Base-by-base conservation (phyloP, 768 basidiomycete genomes). In the Suillus brevipes region DNA sequence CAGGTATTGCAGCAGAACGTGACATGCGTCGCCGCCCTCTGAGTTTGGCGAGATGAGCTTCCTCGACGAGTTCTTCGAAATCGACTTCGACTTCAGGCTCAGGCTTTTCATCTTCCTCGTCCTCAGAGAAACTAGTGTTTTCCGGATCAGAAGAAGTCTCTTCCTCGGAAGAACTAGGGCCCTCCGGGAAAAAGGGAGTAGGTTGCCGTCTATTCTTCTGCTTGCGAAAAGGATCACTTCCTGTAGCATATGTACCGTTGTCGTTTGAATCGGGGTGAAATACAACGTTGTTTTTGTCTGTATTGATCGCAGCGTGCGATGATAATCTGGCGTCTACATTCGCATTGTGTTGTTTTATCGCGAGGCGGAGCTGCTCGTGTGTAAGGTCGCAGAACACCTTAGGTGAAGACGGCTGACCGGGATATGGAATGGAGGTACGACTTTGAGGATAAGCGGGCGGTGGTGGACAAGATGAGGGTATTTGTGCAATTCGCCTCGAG, bases 191-290 rank as follows among this genome's bases (percentile, higher is more conserved):
- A 42, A 59, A 59, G 6, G 58, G 58, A 12, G 58, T 59, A 43
- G 40, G 40, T 38, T 6, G 62, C 9, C 38, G 55, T 60, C 25
- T 59, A 14, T 63, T 61, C 34, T 40, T 57, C 36, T 28, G 62
- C 58, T 59, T 59, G 31, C 61, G 61, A 28, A 63, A 59, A 31
- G 62, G 62, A 28, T 63, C 56, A 13, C 57, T 37, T 25, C 61
- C 60, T 16, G 63, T 65, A 25, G 67, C 62, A 63, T 69, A 71
- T 7, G 57, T 38, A 14, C 68, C 57, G 28, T 71, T 68, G 36
- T 71, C 70, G 40, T 64, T 59, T 9, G 63, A 58, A 38, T 69
- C 65, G 6, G 69, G 70, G 53, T 67, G 69, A 43, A 69, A 68
- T 6, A 49, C 62, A 9, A 68, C 68, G 13, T 56, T 28, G 45